A percentile compares a stretch with the other conserved stretches of the same genome.
Conservation (phyloP, 345 rosid genomes). For the Syzygium grande region DNA sequence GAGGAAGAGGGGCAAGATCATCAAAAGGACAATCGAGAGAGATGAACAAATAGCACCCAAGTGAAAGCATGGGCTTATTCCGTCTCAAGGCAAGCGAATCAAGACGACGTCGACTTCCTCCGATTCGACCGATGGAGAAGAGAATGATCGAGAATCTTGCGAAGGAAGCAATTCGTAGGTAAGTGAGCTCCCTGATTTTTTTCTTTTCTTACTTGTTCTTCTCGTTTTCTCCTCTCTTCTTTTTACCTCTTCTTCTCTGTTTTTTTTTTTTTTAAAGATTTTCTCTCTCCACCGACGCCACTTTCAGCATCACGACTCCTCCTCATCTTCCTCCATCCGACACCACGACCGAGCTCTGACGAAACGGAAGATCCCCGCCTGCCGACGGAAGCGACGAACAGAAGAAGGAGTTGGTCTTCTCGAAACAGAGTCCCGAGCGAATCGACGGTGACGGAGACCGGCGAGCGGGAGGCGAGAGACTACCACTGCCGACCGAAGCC, state of each 20-base stretch:
- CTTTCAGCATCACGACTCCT: not conserved
- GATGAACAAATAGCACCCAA: not conserved
- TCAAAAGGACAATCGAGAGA: not conserved
- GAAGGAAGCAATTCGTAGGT: not conserved
- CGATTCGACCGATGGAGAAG: not conserved
- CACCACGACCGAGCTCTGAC: not conserved
- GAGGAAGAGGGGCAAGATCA: not conserved
- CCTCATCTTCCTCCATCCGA: not conserved
- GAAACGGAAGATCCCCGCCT: no score
- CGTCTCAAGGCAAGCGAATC: not conserved
- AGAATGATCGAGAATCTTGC: not conserved
- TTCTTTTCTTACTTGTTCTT: not conserved
- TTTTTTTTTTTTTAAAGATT: not conserved
- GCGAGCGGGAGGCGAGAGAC: not conserved
- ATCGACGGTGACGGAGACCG: not conserved
- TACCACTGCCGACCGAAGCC: not conserved
- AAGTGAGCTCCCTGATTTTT: not conserved
- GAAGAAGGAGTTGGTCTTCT: not conserved
- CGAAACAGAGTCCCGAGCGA: not conserved
- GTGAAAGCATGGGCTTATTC: not conserved
- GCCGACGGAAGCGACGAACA: not conserved
- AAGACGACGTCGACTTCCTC: not conserved
- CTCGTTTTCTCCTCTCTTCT: not conserved
- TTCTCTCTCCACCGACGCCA: not conserved
- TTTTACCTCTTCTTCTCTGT: not conserved